Conservation (phyloP, 352 stramenopile genomes). For the Phytophthora pisi region DNA sequence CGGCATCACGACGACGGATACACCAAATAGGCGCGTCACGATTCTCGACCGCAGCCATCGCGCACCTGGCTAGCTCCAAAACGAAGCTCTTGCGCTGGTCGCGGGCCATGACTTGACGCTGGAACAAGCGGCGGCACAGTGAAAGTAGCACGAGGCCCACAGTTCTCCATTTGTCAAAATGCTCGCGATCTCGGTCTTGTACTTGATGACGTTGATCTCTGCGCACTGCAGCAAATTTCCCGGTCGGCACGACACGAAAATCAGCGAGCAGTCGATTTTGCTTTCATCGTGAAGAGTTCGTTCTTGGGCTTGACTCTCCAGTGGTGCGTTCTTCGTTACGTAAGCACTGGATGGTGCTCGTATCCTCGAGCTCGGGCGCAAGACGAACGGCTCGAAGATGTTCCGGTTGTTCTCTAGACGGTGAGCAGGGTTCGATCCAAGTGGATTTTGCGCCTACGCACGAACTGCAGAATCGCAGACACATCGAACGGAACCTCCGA, state of each 20-base stretch:
- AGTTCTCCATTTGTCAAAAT: conserved; percentile 10
- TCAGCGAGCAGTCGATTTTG: conserved; percentile 1
- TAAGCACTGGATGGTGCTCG: conserved; percentile 20
- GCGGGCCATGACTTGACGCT: neutral
- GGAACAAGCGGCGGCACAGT: neutral
- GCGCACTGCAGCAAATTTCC: conserved; percentile 11
- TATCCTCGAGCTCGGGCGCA: conserved; percentile 11
- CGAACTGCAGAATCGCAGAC: conserved; percentile 19
- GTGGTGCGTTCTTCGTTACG: neutral
- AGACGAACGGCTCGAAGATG: conserved; percentile 23
- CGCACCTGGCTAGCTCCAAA: conserved; percentile 11
- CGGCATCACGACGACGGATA: neutral
- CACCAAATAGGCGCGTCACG: neutral
- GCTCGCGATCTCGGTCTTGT: neutral
- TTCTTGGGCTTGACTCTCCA: neutral
- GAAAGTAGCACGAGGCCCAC: conserved; percentile 3
- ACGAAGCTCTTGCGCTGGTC: conserved; percentile 4
- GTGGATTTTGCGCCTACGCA: conserved; percentile 8
- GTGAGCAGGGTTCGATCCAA: conserved; percentile 11
- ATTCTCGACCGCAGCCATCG: neutral
- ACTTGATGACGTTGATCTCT: neutral
- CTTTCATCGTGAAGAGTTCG: conserved; percentile 24
- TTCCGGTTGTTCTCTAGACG: conserved; percentile 9
- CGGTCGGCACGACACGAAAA: conserved; percentile 10
- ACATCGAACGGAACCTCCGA: conserved; percentile 25